Conservation (phyloP, 208 protist species). For the Leishmania guyanensis region DNA sequence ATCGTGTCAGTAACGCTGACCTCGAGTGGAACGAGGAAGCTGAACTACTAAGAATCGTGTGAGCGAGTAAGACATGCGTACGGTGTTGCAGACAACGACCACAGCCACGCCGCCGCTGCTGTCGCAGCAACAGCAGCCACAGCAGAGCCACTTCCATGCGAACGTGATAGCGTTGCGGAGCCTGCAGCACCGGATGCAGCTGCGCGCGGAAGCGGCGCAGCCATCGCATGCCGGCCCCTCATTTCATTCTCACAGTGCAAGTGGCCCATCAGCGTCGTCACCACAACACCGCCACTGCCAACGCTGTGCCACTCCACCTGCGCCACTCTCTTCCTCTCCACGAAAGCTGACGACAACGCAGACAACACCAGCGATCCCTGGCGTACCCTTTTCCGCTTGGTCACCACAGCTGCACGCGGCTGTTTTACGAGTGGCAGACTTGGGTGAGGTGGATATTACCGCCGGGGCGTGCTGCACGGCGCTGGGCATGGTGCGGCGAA, state of each 20-base stretch:
- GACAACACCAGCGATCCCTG: not conserved
- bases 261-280: not conserved
- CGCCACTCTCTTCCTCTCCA: not conserved
- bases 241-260: not conserved
- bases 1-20: not conserved
- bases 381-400: not conserved
- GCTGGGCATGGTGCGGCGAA: constrained; percentile 12
- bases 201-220: constrained; percentile 34
- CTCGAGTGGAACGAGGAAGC: not conserved
- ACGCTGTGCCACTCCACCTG: not conserved
- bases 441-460: constrained; percentile 73
- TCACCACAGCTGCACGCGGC: constrained; percentile 24
- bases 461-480: constrained; percentile 25
- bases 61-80: too few species aligned
- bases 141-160: constrained; percentile 6
- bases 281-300: not conserved
- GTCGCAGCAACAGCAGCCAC: constrained; percentile 2
- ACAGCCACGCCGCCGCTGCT: not conserved
- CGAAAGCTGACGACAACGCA: not conserved
- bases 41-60: not conserved
- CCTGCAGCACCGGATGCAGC: constrained; percentile 78
- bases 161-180: constrained; percentile 45
- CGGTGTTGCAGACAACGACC: not conserved
- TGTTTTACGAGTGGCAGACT: constrained; percentile 35
- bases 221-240: not conserved